Percentiles rank a stretch among this genome's conserved stretches.
These are phyloP conservation scores for Heimioporus sp. DNA, from an alignment of 768 basidiomycete genomes.

Conservation along the genomic window DNA sequence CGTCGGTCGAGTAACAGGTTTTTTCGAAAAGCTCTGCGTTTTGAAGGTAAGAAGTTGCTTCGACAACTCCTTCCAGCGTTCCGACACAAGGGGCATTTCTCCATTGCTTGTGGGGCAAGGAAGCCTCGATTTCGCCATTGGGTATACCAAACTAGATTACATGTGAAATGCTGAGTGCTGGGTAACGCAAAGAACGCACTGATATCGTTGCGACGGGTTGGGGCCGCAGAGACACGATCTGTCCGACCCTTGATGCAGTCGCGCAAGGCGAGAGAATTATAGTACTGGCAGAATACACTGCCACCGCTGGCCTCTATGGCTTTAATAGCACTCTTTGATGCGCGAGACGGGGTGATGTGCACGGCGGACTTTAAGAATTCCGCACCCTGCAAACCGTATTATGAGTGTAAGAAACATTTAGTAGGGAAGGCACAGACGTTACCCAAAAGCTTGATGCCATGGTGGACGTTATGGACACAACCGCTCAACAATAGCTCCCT, in stretches of 20 bases:
- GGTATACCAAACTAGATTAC: conserved; percentile 70
- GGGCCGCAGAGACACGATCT: conserved; percentile 72
- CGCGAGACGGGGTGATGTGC: conserved; percentile 79
- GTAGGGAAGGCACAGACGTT: conserved; percentile 48
- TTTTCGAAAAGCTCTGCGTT: conserved; percentile 30
- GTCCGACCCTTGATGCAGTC: conserved; percentile 72
- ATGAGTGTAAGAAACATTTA: background rate
- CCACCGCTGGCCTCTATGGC: conserved; percentile 85
- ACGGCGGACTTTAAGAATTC: conserved; percentile 67
- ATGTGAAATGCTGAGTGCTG: conserved; percentile 5
- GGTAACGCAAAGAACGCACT: conserved; percentile 44
- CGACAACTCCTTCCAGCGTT: conserved; percentile 67
- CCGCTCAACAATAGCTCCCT: conserved; percentile 81
- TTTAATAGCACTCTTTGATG: conserved; percentile 80
- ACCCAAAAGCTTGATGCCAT: conserved; percentile 90
- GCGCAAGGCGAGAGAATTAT: conserved; percentile 81
- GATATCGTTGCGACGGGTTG: conserved; percentile 84
- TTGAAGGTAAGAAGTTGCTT: conserved; percentile 58
- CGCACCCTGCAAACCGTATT: conserved; percentile 47
- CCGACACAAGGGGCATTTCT: conserved; percentile 61
- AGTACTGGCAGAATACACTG: conserved; percentile 84
- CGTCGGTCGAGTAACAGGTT: conserved; percentile 16
- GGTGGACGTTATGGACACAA: conserved; percentile 83
- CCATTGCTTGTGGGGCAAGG: conserved; percentile 58
- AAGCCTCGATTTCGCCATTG: conserved; percentile 73